Percentiles rank a stretch among this genome's conserved stretches.
phyloP scores from a whole-genome alignment of 148 eudicot genomes.

The Vaccinium myrtillus region DNA sequence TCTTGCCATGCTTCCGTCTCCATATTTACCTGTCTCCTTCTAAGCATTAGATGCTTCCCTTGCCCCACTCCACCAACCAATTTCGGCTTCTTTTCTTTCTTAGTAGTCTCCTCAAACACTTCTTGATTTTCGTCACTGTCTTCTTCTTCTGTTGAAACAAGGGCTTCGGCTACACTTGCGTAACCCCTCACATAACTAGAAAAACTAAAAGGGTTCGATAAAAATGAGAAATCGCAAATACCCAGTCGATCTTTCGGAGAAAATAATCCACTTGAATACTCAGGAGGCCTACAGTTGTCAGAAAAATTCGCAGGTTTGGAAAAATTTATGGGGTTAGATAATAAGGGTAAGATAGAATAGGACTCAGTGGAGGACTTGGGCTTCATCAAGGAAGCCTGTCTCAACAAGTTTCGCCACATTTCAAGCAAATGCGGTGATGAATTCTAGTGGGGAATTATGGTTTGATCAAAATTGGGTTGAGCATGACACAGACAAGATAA shows the following conservation, averaged over 20 bases:
- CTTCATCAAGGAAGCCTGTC: slow-evolving; percentile 35
- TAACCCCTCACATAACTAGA: slow-evolving; percentile 30
- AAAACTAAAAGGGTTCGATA: slow-evolving; percentile 29
- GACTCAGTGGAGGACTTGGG: slow-evolving; percentile 19
- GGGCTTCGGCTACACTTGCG: slow-evolving; percentile 64
- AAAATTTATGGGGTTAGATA: neutral
- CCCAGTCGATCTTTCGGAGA: slow-evolving; percentile 22
- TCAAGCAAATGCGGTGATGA: neutral
- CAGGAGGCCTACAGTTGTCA: neutral
- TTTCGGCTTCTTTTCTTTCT: slow-evolving; percentile 32
- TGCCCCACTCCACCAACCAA: slow-evolving; percentile 51
- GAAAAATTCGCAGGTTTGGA: slow-evolving; percentile 14
- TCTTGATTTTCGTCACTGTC: slow-evolving; percentile 64
- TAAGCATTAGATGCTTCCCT: slow-evolving; percentile 51
- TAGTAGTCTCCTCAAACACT: slow-evolving; percentile 38
- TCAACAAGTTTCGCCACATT: slow-evolving; percentile 49
- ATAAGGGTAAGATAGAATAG: neutral
- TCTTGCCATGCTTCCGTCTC: slow-evolving; percentile 95
- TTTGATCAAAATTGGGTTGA: slow-evolving; percentile 1
- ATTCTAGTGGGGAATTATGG: neutral
- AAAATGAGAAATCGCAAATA: slow-evolving; percentile 17
- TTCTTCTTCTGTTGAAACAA: slow-evolving; percentile 65
- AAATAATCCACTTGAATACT: slow-evolving; percentile 21
- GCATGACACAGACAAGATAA: neutral
- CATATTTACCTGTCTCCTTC: slow-evolving; percentile 60